Base-by-base conservation (phyloP, 1,139 yeast genomes). In the Blastobotrys proliferans region DNA sequence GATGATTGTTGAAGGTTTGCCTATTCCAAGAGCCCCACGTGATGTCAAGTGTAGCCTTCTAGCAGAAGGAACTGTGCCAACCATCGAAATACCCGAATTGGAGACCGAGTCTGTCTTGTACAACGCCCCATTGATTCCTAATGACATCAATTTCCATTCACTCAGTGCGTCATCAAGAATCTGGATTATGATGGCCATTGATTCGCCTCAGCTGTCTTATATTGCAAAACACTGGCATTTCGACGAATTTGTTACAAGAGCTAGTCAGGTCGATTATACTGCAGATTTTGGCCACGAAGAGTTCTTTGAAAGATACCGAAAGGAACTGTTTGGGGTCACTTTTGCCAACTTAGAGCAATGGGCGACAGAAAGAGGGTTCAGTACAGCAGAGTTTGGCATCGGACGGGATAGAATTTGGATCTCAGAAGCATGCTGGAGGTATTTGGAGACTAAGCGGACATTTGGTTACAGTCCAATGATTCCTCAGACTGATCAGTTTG, bases 221-320 rank as follows among this genome's bases (percentile, higher is more conserved):
- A 26, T 32, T 31, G 22, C 31, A 36, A 29, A 13, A 32, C 18
- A 35, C 25, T 28, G 31, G 45, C 22, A 24, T 26, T 43, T 45
- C 16, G 37, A 38, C 17, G 34, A 24, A n/a, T 35, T 38, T 16
- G 41, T 43, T 6, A 11, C 32, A 5, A 32, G 46, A 11, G 37
- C 41, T 11, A 45, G 50, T 9, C 41, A 50, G 9, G 45, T 51
- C 11, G 66, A 64, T 35, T 65, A 53, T 44, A 62, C 67, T 8
- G 61, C 66, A 14, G 69, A 64, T 43, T 65, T 61, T 43, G 65
- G 56, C 19, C 47, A 52, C 16, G 58, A 55, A 20, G 69, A 64
- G 46, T 65, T 64, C 38, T 44, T 60, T 26, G 55, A 53, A 21
- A 52, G 57, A 31, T 64, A 62, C 41, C 46, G 57, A 1, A 41